Base-by-base conservation (phyloP, 306 rosid species). In the Oemleria cerasiformis region DNA sequence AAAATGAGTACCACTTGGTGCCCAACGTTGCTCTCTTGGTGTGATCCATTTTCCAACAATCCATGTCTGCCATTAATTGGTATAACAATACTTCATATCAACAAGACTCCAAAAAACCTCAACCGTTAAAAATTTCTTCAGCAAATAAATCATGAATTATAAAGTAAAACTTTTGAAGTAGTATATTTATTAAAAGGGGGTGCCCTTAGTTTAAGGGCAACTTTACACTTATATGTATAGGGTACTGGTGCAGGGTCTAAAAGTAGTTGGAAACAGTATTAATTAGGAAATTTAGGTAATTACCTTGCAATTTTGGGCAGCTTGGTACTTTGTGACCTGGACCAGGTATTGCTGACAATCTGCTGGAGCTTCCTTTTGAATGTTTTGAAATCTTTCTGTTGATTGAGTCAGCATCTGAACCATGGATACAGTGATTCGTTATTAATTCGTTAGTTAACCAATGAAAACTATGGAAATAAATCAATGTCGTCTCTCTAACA, bases 31-130 rank as follows among this genome's bases (percentile, higher is more conserved):
- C 68, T 95, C 88, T 51, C 89, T 89, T 57, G 91, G 92, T 13
- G 96, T 89, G 59, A 89, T 95, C 99, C 99, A 95, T 70, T 95
- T 95, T 5, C 99, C 99, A 49, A 95, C 96, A 36, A 95, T 95
- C 99, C 99, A 95, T 1, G 96, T 82, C 99, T 94, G 76, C 2
- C 63, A 65, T 53, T 8, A 36, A 42, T 12, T 42, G 38, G 40
- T 2, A 10, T 14, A 40, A 17, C 43, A 67, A 5, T 72, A 68
- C 14, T 2, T 19, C 57, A n/a, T 70, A 38, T 60, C 17, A 16
- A n/a, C 36, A 30, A 2, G 3, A 30, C 36, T 30, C 2, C 2
- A 30, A 30, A 30, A n/a, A n/a, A n/a, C n/a, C n/a, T n/a, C n/a
- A n/a, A n/a, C n/a, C n/a, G n/a, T n/a, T n/a, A n/a, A n/a, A n/a